Evolutionary conservation across 208 protist species (phyloP).

Genomic region (Leishmania aethiopica): DNA sequence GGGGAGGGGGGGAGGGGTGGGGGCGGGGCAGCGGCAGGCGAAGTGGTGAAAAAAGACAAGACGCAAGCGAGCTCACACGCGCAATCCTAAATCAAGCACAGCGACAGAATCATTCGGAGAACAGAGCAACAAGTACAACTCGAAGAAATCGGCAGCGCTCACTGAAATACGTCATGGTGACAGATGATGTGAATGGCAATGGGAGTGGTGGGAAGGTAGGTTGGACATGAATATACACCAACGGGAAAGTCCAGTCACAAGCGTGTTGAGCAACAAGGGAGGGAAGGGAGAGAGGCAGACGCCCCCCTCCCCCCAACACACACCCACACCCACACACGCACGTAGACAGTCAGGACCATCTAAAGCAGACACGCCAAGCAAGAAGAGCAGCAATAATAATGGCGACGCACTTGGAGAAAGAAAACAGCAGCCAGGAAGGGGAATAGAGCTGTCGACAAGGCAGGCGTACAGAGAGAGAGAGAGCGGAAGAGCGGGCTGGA

Average conservation of each 20-base stretch:
- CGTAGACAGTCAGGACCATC: not conserved
- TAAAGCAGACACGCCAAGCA: not conserved
- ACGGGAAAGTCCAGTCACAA: not conserved
- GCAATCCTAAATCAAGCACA: not conserved
- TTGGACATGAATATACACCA: not conserved
- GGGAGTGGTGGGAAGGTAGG: not conserved
- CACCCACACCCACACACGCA: not conserved
- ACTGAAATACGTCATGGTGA: not conserved
- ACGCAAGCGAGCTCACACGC: not conserved
- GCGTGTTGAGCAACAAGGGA: not conserved
- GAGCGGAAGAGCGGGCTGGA: not conserved
- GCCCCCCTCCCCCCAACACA: not conserved
- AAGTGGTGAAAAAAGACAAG: not conserved
- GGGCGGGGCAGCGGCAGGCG: not conserved
- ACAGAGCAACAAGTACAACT: not conserved
- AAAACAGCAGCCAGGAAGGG: not conserved
- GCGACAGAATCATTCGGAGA: too few relatives aligned
- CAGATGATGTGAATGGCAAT: not conserved
- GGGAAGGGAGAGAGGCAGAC: not conserved
- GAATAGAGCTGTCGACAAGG: not conserved
- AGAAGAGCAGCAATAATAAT: not conserved
- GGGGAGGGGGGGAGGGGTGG: not conserved
- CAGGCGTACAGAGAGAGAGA: slow-evolving; percentile 9
- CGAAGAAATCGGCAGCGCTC: not conserved
- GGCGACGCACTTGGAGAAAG: not conserved